Evolutionary conservation across 345 rosid species (phyloP).

Genomic region (Eucalyptus marginata): DNA sequence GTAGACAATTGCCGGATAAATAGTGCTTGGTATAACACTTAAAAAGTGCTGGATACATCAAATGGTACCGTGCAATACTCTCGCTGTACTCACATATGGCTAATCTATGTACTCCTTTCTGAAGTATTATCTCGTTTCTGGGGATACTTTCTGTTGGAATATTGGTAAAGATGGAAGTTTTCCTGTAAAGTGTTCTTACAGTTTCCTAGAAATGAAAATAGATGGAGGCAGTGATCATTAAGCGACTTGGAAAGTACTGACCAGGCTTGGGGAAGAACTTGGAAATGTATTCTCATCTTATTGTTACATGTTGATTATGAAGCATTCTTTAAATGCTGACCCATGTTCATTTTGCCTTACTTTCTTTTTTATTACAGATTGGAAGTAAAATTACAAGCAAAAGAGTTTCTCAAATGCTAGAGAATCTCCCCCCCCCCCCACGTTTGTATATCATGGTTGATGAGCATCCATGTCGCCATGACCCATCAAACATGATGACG

Average conservation of each 20-base stretch:
- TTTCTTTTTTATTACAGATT: slow-evolving; percentile 37
- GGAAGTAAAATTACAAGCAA: slow-evolving; percentile 92
- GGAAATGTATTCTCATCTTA: not conserved
- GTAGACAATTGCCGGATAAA: not conserved
- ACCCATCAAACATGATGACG: slow-evolving; percentile 85
- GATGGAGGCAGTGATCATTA: not conserved
- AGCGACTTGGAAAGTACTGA: not conserved
- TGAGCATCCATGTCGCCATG: slow-evolving; percentile 76
- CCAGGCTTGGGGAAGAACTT: not conserved
- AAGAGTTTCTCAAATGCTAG: slow-evolving; percentile 69
- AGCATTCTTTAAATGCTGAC: not conserved
- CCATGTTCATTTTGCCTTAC: not conserved
- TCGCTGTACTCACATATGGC: not conserved
- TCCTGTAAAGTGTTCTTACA: not conserved
- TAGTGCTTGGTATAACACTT: not conserved
- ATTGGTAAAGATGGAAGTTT: not conserved
- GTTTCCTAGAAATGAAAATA: not conserved
- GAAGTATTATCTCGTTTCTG: not conserved
- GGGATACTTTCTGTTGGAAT: not conserved
- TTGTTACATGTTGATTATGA: not conserved
- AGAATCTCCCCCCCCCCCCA: slow-evolving; percentile 54
- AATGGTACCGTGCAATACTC: not conserved
- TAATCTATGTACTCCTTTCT: not conserved
- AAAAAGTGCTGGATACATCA: not conserved
- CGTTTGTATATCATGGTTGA: slow-evolving; percentile 71